Evolutionary conservation across 2,329 filamentous ascomycete species (phyloP).

Genomic region (Sporothrix brunneoviolacea): DNA sequence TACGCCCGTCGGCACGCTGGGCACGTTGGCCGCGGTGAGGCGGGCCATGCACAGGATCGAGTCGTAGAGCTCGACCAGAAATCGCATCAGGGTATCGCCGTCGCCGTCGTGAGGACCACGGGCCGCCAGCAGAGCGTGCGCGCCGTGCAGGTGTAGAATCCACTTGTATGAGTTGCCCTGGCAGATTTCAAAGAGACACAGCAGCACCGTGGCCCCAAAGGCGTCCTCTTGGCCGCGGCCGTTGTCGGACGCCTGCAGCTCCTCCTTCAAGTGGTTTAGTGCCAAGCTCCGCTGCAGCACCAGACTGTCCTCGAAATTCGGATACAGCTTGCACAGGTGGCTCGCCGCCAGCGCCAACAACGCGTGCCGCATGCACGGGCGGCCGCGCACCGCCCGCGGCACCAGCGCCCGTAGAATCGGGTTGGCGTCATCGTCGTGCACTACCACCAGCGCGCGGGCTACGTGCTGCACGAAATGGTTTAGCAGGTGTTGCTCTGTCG

Average conservation of each 20-base stretch:
- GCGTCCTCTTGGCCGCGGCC: too few species aligned
- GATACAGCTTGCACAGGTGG: neutral
- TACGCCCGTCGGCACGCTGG: too few species aligned
- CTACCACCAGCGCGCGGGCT: neutral
- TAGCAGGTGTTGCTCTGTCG: neutral
- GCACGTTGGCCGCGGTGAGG: neutral
- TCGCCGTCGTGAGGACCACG: neutral
- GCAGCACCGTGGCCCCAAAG: neutral
- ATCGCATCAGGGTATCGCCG: neutral
- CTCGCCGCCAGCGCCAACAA: neutral
- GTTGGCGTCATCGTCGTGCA: neutral
- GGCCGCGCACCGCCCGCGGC: neutral
- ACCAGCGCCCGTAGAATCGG: too few species aligned
- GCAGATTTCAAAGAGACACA: neutral
- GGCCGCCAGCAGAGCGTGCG: neutral
- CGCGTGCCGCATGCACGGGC: neutral
- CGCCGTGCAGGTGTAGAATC: neutral
- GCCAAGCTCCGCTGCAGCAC: neutral
- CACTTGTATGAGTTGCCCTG: neutral
- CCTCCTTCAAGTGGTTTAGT: too few species aligned
- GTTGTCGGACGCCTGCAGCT: too few species aligned
- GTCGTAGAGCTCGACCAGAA: constrained; percentile 1
- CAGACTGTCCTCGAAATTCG: neutral
- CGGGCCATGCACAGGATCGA: neutral
- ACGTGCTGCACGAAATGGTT: neutral